Base-by-base conservation (phyloP, 768 basidiomycete species). In the Pleurotus cornucopiae region DNA sequence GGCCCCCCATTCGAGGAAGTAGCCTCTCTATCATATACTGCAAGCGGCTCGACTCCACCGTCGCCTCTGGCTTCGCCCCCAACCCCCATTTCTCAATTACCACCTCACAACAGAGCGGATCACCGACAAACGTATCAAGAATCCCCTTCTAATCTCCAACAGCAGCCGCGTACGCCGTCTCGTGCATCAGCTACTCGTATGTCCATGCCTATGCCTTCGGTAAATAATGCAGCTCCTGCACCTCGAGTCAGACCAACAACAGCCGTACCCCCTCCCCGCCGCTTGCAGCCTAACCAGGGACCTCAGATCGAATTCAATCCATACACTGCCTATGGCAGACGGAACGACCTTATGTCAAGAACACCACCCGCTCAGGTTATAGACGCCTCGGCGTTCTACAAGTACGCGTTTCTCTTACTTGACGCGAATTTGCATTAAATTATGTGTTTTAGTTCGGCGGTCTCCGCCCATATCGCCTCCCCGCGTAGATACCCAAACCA, bases 331-430 rank as follows among this genome's bases (percentile, higher is more conserved):
- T 84, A 85, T 61, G 43, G 34, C 16, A 55, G 53, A 54, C 65
- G 25, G 47, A 59, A 58, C n/a, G 55, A 54, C 46, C 14, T 37
- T 20, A 51, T 43, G 25, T 57, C 37, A 40, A 58, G 53, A 12
- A 47, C 56, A 18, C 49, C 58, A 21, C 63, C 61, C n/a, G 60
- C 18, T 52, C 60, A n/a, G 45, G 60, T 2, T 30, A 51, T 63
- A 13, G 55, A 61, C 23, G 64, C 79, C 1, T 59, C 73, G 13
- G 71, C 79, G 2, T 76, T 88, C 26, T 89, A 88, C 71, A 84
- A 80, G 87, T 82, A 61, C 48, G 77, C 60, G 2, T 34, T 20
- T 41, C 43, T 60, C 39, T 5, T 38, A 16, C 7, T 14, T 41
- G 12, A n/a, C 9, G 39, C 5, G 34, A 3, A 23, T 21, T 37